These are phyloP conservation scores for Zalaria sp. DNA, from an alignment of 2,329 filamentous ascomycete species.

Conservation along the genomic window DNA sequence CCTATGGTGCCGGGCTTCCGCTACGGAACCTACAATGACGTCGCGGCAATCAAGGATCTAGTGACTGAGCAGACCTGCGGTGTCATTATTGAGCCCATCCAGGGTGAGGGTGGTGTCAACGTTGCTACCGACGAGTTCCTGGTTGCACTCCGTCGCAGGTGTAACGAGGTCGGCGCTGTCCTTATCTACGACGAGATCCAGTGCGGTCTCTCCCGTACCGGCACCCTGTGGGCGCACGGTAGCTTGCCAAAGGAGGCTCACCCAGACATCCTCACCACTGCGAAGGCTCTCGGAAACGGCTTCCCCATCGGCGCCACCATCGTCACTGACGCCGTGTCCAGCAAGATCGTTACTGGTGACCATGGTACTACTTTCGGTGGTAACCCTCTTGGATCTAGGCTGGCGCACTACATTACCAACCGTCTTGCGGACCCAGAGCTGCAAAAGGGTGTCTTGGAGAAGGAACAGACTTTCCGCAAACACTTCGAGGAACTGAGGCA, in stretches of 20 bases:
- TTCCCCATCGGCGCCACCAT: constrained; percentile 85
- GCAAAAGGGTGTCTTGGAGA: constrained; percentile 54
- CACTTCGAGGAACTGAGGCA: constrained; percentile 43
- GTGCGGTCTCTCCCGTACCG: constrained; percentile 79
- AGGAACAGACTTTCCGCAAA: constrained; percentile 45
- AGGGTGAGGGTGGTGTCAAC: constrained; percentile 89
- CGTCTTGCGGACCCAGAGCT: constrained; percentile 59
- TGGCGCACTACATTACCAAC: constrained; percentile 75
- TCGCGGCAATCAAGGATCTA: constrained; percentile 53
- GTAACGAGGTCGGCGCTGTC: constrained; percentile 74
- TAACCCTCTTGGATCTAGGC: constrained; percentile 70
- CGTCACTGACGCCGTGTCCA: constrained; percentile 50
- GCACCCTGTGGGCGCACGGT: constrained; percentile 78
- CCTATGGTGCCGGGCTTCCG: constrained; percentile 92
- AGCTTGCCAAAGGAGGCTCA: constrained; percentile 64
- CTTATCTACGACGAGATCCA: constrained; percentile 96
- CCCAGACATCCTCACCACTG: constrained; percentile 84
- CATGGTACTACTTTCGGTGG: constrained; percentile 92
- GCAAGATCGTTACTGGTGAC: constrained; percentile 60
- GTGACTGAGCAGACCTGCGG: constrained; percentile 80
- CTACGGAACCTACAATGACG: constrained; percentile 76
- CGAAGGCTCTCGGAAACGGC: constrained; percentile 92
- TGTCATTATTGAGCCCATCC: constrained; percentile 93
- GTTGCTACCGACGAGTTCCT: constrained; percentile 75
- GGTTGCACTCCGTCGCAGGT: constrained; percentile 65